Evolutionary conservation across 305 asterid genomes (phyloP), one percentile per base, ranked within the genome.

Genomic region (Salvia sclarea): DNA sequence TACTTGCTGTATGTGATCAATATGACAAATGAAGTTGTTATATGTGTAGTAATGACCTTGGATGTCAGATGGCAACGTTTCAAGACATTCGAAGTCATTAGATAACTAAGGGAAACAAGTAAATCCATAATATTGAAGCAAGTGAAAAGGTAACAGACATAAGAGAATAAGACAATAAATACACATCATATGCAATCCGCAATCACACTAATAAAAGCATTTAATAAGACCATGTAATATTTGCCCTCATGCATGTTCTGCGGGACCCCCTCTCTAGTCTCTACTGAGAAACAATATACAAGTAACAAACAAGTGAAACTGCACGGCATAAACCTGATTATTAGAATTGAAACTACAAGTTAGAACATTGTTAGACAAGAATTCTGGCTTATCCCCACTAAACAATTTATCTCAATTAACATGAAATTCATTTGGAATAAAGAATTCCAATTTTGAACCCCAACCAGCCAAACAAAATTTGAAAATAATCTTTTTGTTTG

Each of bases 221-320:
- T 57, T 30, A 43, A 68, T 44, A 16, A 28, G 89, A 92, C 98
- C 95, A 70, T 70, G 44, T 76, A 61, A 85, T 73, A 71, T 86
- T 89, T 11, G 87, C 91, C 82, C 98, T 79, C 97, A 88, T 72
- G 86, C 98, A 90, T 49, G 97, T 96, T 74, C 96, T 83, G 56
- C 97, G 90, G 78, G 88, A 92, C 24, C 98, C 98, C 75, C n/a
- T n/a, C n/a, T n/a, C n/a, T n/a, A n/a, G n/a, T 90, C 98, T 75
- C 97, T 84, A 72, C 97, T 93, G 40, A 93, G 92, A 79, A 93
- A 93, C 75, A 93, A 82, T 64, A 87, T 74, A 69, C 97, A 88
- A 72, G 98, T 88, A 74, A 88, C 90, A 70, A 92, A 88, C 70
- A 92, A 84, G 70, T 85, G 96, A 80, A 92, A 92, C 59, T 92